These are phyloP conservation scores for Tubosaeta sp. DNA, from an alignment of 768 basidiomycete species.

Conservation along the genomic window DNA sequence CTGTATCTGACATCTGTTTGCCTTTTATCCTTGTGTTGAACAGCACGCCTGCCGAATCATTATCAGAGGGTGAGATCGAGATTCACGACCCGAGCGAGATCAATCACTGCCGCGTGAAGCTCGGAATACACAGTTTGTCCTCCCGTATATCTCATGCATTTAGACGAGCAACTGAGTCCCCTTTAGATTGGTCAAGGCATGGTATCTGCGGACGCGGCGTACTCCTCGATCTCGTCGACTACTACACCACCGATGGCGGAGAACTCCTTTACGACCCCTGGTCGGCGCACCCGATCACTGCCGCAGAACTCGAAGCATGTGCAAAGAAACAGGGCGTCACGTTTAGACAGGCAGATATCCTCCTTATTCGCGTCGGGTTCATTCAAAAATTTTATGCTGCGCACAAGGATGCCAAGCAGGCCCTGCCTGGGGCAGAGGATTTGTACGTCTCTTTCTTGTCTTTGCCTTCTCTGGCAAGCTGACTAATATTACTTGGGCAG, in stretches of 20 bases:
- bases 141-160: not conserved
- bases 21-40: not conserved
- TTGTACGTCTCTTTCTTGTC: conserved; percentile 39
- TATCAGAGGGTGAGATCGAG: conserved; percentile 44
- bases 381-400: conserved; percentile 49
- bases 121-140: conserved; percentile 67
- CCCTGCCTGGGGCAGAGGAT: conserved; percentile 40
- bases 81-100: conserved; percentile 47
- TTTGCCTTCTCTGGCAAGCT: not conserved
- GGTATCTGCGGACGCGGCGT: conserved; percentile 69
- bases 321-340: conserved; percentile 54
- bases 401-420: conserved; percentile 42
- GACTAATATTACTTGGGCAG: conserved; percentile 27
- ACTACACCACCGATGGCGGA: conserved; percentile 38
- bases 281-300: conserved; percentile 48
- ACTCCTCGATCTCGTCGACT: conserved; percentile 57
- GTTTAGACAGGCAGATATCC: conserved; percentile 57
- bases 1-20: not conserved
- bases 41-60: conserved; percentile 41
- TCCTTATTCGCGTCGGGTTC: conserved; percentile 59
- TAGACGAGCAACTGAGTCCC: not conserved
- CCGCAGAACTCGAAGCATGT: conserved; percentile 54
- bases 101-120: conserved; percentile 42
- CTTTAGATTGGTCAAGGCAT: conserved; percentile 63
- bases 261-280: conserved; percentile 62